Base-by-base conservation (phyloP, 768 basidiomycete genomes). In the Sporobolomyces pararoseus region DNA sequence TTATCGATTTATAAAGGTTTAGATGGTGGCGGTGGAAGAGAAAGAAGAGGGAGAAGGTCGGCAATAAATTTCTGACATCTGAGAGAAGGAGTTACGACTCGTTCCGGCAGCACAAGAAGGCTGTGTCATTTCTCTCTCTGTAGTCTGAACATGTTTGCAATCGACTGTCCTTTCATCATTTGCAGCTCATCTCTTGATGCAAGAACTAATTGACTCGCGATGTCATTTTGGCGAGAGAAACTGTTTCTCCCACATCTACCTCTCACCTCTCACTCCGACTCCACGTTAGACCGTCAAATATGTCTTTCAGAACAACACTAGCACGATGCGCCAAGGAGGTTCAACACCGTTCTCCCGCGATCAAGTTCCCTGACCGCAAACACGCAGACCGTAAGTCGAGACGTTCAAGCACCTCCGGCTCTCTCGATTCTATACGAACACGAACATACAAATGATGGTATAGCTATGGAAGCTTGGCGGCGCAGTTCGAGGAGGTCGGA, bases 301-400 rank as follows among this genome's bases (percentile, higher is more conserved):
- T 62, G 63, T 60, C 59, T 5, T 50, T 59, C 59, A 55, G 69
- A 35, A 14, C 29, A 25, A 44, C 53, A 10, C 21, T 52, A 34
- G 34, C 52, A n/a, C 62, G 71, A 25, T 47, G 64, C 46, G 71
- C 71, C 19, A 61, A 61, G 23, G 59, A 61, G 21, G 59, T 49
- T 0, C 58, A 67, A 50, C 71, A 72, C 63, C 63, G 71, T n/a
- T 53, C 35, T 21, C 71, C 67, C 13, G 31, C 50, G 27, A 68
- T 73, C 42, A 50, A 46, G 23, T 73, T 73, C 60, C 71, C 71
- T 14, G 67, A 73, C 54, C 71, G 71, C 42, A 50, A 59, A 61
- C 58, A 59, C 17, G 66, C 66, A 5, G 17, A 32, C 29, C 63
- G 66, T 65, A 37, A 37, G 63, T 50, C 21, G 12, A 12, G 7